These are phyloP conservation scores for Ceratocystis huliohia DNA, from an alignment of 2,329 filamentous ascomycete species.

Conservation along the genomic window DNA sequence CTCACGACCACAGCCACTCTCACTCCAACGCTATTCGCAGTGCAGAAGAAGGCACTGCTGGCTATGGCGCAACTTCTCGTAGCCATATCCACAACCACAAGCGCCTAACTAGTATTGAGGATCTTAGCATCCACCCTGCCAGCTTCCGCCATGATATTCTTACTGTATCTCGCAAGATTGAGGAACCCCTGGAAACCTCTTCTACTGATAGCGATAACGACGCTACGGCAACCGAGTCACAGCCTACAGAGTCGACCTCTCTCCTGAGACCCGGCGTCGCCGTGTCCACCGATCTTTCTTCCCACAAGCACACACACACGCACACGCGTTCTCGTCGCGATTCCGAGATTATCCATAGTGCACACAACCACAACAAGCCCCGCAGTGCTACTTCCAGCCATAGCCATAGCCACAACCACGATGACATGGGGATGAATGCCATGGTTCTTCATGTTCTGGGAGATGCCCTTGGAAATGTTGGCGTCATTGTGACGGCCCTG, in stretches of 20 bases:
- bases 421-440: slow-evolving; percentile 89
- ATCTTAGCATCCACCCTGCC: slow-evolving; percentile 77
- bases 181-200: slow-evolving; percentile 28
- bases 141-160: slow-evolving; percentile 90
- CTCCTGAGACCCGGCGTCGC: slow-evolving; percentile 34
- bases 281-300: slow-evolving; percentile 24
- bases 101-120: slow-evolving; percentile 53
- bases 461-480: slow-evolving; percentile 74
- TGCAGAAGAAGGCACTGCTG: slow-evolving; percentile 37
- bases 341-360: slow-evolving; percentile 46
- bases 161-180: slow-evolving; percentile 41
- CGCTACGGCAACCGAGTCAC: slow-evolving; percentile 22
- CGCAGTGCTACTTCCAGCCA: slow-evolving; percentile 44
- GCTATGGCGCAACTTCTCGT: slow-evolving; percentile 27
- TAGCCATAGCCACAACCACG: slow-evolving; percentile 63
- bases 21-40: slow-evolving; percentile 26
- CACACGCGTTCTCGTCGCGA: slow-evolving; percentile 29
- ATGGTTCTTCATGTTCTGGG: slow-evolving; percentile 67
- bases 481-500: slow-evolving; percentile 69
- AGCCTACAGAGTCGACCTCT: slow-evolving; percentile 35
- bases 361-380: slow-evolving; percentile 72
- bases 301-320: slow-evolving; percentile 21
- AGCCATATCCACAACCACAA: slow-evolving; percentile 31
- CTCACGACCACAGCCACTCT: slow-evolving; percentile 19
- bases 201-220: slow-evolving; percentile 35